A percentile compares a stretch with the other conserved stretches of the same genome.
These are phyloP conservation scores for Fusarium hainanense DNA, from an alignment of 2,329 filamentous ascomycete species.

Conservation along the genomic window DNA sequence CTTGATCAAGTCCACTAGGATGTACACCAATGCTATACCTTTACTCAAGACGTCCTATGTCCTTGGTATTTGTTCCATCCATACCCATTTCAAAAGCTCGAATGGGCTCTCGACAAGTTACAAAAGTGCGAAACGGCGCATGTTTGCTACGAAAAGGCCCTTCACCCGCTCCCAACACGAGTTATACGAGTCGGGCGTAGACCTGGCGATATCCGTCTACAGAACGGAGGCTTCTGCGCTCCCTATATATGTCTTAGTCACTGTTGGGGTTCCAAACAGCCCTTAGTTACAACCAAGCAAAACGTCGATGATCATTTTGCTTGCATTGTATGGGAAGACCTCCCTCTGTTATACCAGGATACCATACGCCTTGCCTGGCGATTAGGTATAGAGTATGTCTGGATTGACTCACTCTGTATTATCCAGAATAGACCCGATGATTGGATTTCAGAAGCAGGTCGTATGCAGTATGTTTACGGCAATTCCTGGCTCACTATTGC, in stretches of 20 bases:
- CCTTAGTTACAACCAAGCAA: accelerated
- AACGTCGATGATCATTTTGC: accelerated
- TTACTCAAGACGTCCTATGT: accelerated
- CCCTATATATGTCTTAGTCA: accelerated
- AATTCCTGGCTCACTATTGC: neutral
- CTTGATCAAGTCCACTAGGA: accelerated
- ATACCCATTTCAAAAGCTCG: too few relatives aligned
- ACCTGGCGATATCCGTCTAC: accelerated
- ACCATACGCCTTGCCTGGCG: accelerated
- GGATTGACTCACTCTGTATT: too few relatives aligned
- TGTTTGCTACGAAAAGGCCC: accelerated
- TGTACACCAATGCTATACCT: accelerated
- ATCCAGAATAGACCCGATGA: accelerated
- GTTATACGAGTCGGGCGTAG: neutral
- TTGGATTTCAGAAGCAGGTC: accelerated
- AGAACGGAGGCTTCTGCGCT: accelerated
- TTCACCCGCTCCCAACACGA: accelerated
- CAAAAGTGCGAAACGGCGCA: accelerated
- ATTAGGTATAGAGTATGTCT: accelerated
- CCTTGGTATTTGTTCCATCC: accelerated
- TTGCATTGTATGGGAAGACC: neutral
- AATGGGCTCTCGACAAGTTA: too few relatives aligned
- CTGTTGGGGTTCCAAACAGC: neutral
- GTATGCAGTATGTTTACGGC: accelerated
- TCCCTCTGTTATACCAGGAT: neutral